These are phyloP conservation scores for Pinus taeda DNA, from an alignment of 75 land plant species.

Conservation along the genomic window DNA sequence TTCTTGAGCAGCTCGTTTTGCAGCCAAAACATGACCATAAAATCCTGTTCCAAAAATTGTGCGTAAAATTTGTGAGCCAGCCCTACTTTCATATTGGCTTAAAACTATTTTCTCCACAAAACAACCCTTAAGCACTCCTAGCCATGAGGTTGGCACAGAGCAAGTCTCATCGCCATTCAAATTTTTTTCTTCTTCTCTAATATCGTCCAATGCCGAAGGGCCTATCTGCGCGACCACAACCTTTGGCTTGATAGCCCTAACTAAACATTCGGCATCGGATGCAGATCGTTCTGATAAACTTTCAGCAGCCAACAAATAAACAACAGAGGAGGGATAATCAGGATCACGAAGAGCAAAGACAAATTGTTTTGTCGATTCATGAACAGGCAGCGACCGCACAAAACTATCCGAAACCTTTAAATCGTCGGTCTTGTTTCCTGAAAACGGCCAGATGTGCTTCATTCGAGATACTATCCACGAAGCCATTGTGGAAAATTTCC, in stretches of 20 bases:
- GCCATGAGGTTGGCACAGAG: slow-evolving; percentile 47
- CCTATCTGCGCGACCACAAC: slow-evolving; percentile 70
- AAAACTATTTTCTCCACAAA: slow-evolving; percentile 42
- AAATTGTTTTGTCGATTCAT: slow-evolving; percentile 57
- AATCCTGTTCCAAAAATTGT: slow-evolving; percentile 77
- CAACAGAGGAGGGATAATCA: slow-evolving; percentile 31
- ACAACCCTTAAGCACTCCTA: slow-evolving; percentile 56
- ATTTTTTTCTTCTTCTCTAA: slow-evolving; percentile 29
- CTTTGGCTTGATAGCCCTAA: slow-evolving; percentile 50
- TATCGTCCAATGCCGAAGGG: slow-evolving; percentile 13
- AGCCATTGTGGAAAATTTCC: slow-evolving; percentile 5
- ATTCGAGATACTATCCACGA: slow-evolving; percentile 3
- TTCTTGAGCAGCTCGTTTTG: slow-evolving; percentile 69
- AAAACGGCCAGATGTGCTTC: slow-evolving; percentile 46
- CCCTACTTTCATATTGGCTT: slow-evolving; percentile 50
- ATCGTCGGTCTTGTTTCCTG: slow-evolving; percentile 33
- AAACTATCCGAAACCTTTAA: slow-evolving; percentile 36
- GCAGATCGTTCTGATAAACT: slow-evolving; percentile 71
- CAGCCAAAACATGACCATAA: slow-evolving; percentile 65
- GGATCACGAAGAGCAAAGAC: slow-evolving; percentile 61
- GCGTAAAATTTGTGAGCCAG: slow-evolving; percentile 50
- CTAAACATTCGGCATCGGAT: slow-evolving; percentile 47
- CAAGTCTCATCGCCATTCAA: slow-evolving; percentile 2
- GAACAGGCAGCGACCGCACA: slow-evolving; percentile 38
- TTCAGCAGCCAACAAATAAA: slow-evolving; percentile 58